These are phyloP conservation scores for Esteya vermicola DNA, from an alignment of 2,329 filamentous ascomycete genomes.

Conservation along the genomic window DNA sequence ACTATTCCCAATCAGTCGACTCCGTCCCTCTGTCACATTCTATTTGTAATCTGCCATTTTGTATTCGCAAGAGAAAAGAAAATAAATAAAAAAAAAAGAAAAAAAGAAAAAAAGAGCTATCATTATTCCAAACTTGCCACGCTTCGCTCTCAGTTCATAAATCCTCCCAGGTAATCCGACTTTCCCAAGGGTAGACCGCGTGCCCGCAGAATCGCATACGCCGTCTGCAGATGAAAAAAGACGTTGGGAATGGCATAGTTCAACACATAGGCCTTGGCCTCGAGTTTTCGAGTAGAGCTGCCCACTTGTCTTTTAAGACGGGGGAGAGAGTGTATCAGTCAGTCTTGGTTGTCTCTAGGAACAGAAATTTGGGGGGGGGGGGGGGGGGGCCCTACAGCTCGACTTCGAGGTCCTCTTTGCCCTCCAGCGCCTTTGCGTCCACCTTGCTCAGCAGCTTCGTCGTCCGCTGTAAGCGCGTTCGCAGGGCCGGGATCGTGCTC, in stretches of 20 bases:
- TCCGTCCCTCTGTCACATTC: background rate
- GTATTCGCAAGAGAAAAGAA: background rate
- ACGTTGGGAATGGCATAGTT: slow-evolving; percentile 39
- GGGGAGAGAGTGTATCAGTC: background rate
- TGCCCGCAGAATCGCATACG: slow-evolving; percentile 40
- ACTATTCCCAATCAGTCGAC: background rate
- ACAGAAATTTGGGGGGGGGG: background rate
- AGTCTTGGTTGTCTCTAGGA: background rate
- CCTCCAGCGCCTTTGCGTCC: slow-evolving; percentile 13
- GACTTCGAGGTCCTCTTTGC: slow-evolving; percentile 12
- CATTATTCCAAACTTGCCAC: background rate
- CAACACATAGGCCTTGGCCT: slow-evolving; percentile 24
- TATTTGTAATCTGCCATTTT: background rate
- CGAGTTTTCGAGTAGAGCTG: slow-evolving; percentile 6
- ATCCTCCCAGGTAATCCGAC: slow-evolving; percentile 30
- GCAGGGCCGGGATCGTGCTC: slow-evolving; percentile 19
- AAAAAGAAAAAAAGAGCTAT: background rate
- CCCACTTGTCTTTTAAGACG: slow-evolving; percentile 9
- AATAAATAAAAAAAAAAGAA: background rate
- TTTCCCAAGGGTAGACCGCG: slow-evolving; percentile 46
- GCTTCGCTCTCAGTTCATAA: slow-evolving; percentile 4
- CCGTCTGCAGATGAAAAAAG: slow-evolving; percentile 43
- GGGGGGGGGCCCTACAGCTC: slow-evolving; percentile 15
- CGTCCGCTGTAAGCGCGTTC: slow-evolving; percentile 16
- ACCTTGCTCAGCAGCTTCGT: slow-evolving; percentile 16